These are phyloP conservation scores for Glomus cerebriforme DNA, from an alignment of 192 early-diverging fungal species.

Conservation along the genomic window DNA sequence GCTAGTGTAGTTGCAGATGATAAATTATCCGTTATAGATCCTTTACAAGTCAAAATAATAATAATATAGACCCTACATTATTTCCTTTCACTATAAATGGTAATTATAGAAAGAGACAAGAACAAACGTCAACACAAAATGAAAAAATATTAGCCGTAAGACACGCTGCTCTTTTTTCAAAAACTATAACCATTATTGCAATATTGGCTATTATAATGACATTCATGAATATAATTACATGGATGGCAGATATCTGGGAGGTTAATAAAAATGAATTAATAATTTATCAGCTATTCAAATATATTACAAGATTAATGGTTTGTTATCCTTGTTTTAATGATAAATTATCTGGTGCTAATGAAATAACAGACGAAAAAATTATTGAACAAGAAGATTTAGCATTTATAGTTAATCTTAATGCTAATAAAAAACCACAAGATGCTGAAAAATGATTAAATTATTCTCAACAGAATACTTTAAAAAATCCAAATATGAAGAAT, in stretches of 20 bases:
- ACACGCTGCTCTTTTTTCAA: slow-evolving; percentile 13
- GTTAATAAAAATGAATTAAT: slow-evolving; percentile 16
- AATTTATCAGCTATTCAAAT: slow-evolving; percentile 17
- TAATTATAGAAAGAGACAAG: not conserved
- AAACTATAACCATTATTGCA: slow-evolving; percentile 7
- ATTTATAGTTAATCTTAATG: too few relatives aligned
- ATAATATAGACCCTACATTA: not conserved
- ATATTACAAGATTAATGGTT: slow-evolving; percentile 15
- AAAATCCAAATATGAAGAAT: not conserved
- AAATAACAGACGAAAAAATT: not conserved
- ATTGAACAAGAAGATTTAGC: not conserved
- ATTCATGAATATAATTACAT: slow-evolving; percentile 22
- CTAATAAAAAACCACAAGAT: not conserved
- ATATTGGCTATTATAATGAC: slow-evolving; percentile 25
- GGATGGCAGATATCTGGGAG: slow-evolving; percentile 16
- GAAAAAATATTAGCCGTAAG: not conserved
- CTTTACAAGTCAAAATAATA: not conserved
- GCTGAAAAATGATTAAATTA: not conserved
- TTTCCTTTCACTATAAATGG: not conserved
- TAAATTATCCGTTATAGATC: not conserved
- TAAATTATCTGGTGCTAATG: not conserved
- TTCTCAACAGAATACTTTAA: not conserved
- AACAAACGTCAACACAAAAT: not conserved
- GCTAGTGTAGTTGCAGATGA: not conserved
- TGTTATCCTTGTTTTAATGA: slow-evolving; percentile 28